Conservation (phyloP, 805 yeast species). For the Cyberlindnera americana region DNA sequence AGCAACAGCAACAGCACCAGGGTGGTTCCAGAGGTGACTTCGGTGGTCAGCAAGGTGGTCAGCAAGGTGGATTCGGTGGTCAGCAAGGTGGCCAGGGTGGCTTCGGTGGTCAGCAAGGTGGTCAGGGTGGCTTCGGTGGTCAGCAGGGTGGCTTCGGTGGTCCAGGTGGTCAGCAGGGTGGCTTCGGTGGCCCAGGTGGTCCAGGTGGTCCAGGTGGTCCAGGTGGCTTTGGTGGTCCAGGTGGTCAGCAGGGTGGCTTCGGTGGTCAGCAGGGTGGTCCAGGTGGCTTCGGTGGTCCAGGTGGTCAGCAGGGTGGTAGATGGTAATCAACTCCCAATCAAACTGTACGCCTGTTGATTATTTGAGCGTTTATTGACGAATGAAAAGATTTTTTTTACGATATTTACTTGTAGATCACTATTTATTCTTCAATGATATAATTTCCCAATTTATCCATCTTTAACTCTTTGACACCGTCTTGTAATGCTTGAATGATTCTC, state of each 20-base stretch:
- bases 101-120: slow-evolving; percentile 14
- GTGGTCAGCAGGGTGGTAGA: slow-evolving; percentile 25
- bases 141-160: slow-evolving; percentile 23
- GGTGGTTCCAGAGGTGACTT: slow-evolving; percentile 21
- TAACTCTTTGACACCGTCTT: slow-evolving; percentile 57
- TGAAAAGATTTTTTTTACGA: background rate
- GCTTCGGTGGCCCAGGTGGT: slow-evolving; percentile 19
- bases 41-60: slow-evolving; percentile 19
- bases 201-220: slow-evolving; percentile 22
- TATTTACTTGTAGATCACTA: too few species aligned
- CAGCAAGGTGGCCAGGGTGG: slow-evolving; percentile 16
- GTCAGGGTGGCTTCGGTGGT: slow-evolving; percentile 17
- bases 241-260: slow-evolving; percentile 19
- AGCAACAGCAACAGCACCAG: slow-evolving; percentile 18
- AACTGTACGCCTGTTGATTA: too few species aligned
- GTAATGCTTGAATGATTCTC: slow-evolving; percentile 67
- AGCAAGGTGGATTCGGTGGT: slow-evolving; percentile 16
- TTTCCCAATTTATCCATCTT: slow-evolving; percentile 83
- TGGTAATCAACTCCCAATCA: slow-evolving; percentile 19
- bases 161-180: slow-evolving; percentile 19
- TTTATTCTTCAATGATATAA: slow-evolving; percentile 67
- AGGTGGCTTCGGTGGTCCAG: slow-evolving; percentile 22
- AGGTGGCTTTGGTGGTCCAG: slow-evolving; percentile 22
- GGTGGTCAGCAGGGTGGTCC: slow-evolving; percentile 25
- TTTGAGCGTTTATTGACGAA: background rate